Evolutionary conservation across 2,329 filamentous ascomycete genomes (phyloP), one percentile per base, ranked within the genome.

Genomic region (Fusarium buxicola): DNA sequence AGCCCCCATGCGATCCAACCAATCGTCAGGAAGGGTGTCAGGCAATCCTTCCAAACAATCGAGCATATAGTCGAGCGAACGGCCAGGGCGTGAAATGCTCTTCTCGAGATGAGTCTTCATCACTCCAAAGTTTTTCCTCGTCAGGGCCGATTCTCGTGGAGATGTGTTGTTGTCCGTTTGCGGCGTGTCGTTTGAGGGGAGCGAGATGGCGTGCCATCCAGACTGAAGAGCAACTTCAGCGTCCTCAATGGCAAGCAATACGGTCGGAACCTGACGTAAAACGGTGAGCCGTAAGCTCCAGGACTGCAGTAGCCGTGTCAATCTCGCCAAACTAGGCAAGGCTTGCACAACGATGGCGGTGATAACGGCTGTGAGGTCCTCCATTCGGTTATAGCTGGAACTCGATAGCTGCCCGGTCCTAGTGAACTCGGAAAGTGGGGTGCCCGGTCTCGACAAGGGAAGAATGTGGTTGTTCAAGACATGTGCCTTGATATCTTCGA

Each of bases 301-400:
- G 2, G 84, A 84, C 53, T 88, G 86, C 45, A 98, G 80, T n/a
- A 96, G 77, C 8, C 85, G 84, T 51, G 87, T 88, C 18, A 99
- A 77, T 51, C 85, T 88, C 9, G 92, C 90, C 36, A 97, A 79
- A 57, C 91, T 89, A 2, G 95, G 95, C 16, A 99, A 82, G 4
- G 92, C 88, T 72, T 95, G 92, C n/a, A 99, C 79, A 15, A 97
- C 91, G 30, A 94, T 96, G 25, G 94, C 92, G 1, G 95, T 97
- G 54, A 98, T 86, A 41, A 98, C 84, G 21, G 94, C 92, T 8
- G 92, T 94, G 70, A 97, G 87, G 75, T 98, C 95, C 69, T 95
- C 93, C 81, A 98, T 86, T 59, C 85, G 88, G 61, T 85, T 86
- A 75, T 91, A 91, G 43, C 74, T 80, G 2, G 86, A 80, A 70